A percentile compares a stretch with the other conserved stretches of the same genome.
Evolutionary conservation across 2,329 filamentous ascomycete genomes (phyloP).

Genomic region (Grosmannia serpens): DNA sequence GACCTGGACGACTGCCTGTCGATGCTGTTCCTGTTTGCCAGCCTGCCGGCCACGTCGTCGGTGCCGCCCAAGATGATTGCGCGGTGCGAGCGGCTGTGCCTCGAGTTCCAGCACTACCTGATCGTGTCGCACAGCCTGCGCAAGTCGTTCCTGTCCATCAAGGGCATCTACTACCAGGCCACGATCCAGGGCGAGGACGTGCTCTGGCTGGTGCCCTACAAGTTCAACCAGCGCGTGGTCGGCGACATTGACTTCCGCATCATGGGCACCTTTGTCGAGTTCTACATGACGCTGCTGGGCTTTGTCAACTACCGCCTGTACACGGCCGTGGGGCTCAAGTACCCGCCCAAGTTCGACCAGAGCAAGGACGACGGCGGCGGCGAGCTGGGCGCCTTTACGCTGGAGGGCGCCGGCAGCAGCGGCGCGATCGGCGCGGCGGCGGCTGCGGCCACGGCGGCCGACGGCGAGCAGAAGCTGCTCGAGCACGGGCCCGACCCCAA

Average conservation of each 20-base stretch:
- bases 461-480: constrained; percentile 26
- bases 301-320: constrained; percentile 96
- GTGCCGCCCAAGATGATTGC: constrained; percentile 94
- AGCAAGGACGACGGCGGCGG: constrained; percentile 80
- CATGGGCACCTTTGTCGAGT: constrained; percentile 98
- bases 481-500: constrained; percentile 45
- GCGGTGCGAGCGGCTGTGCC: constrained; percentile 80
- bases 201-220: constrained; percentile 93
- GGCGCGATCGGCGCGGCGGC: constrained; percentile 15
- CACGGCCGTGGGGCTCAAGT: constrained; percentile 81
- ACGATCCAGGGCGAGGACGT: constrained; percentile 96
- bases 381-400: constrained; percentile 80
- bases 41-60: constrained; percentile 77
- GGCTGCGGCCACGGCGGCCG: constrained; percentile 40
- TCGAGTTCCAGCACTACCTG: constrained; percentile 96
- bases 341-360: constrained; percentile 87
- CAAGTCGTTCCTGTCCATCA: constrained; percentile 96
- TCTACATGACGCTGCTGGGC: constrained; percentile 91
- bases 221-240: constrained; percentile 90
- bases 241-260: constrained; percentile 96
- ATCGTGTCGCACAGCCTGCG: constrained; percentile 84
- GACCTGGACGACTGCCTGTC: constrained; percentile 95
- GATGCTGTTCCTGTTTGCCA: constrained; percentile 95
- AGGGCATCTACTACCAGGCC: constrained; percentile 98
- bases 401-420: constrained; percentile 54